A percentile compares a stretch with the other conserved stretches of the same genome.
Conservation (phyloP, 345 rosid genomes). For the Citrus reticulata region DNA sequence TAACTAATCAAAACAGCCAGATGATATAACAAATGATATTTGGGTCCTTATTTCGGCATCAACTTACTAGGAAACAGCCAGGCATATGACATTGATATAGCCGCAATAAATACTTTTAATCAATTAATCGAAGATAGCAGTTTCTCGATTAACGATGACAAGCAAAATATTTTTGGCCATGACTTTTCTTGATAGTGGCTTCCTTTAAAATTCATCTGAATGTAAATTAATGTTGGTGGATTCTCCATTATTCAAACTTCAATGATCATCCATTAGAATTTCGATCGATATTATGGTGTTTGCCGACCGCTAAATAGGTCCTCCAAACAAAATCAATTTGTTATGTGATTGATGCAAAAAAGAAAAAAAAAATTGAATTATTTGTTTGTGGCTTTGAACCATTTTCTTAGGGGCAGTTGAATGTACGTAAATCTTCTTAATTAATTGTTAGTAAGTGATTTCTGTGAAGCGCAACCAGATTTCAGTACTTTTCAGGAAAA, state of each 20-base stretch:
- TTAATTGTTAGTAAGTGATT: not conserved
- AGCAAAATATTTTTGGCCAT: too few species aligned
- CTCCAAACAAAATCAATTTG: not conserved
- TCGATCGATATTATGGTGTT: not conserved
- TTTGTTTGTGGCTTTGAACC: not conserved
- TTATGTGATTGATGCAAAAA: not conserved
- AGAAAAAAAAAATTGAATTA: too few species aligned
- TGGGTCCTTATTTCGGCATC: not conserved
- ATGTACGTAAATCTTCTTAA: not conserved
- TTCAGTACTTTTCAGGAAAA: not conserved
- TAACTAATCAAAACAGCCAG: not conserved
- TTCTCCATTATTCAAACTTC: not conserved
- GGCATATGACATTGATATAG: too few species aligned
- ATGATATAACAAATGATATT: not conserved
- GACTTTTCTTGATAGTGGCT: not conserved
- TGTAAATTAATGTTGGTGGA: not conserved
- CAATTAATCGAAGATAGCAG: too few species aligned
- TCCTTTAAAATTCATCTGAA: not conserved
- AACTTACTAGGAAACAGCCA: not conserved
- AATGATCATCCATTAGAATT: not conserved
- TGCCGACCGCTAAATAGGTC: not conserved
- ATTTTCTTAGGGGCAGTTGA: not conserved
- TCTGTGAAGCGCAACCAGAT: not conserved
- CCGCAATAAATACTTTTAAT: too few species aligned
- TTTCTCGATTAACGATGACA: fast-evolving